Evolutionary conservation across 2,329 filamentous ascomycete species (phyloP).

Genomic region (Esteya vermicola): DNA sequence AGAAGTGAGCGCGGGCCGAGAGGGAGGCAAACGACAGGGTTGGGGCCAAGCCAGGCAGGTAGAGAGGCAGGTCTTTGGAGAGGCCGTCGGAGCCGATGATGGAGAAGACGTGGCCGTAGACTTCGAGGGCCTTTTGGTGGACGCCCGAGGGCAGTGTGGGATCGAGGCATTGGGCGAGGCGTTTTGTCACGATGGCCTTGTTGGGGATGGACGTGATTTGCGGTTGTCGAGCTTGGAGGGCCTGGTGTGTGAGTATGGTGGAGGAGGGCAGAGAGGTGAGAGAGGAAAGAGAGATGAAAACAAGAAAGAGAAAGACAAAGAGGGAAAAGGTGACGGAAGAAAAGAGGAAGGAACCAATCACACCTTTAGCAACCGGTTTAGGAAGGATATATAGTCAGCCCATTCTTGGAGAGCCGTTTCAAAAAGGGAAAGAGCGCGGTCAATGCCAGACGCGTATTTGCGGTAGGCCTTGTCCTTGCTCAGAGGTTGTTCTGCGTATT

Average conservation of each 20-base stretch:
- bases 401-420: slow-evolving; percentile 93
- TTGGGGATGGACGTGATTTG: slow-evolving; percentile 62
- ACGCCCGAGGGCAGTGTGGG: slow-evolving; percentile 88
- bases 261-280: neutral
- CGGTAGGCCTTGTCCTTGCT: slow-evolving; percentile 59
- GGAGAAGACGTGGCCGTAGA: slow-evolving; percentile 80
- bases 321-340: no score
- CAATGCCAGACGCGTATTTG: slow-evolving; percentile 78
- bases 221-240: slow-evolving; percentile 72
- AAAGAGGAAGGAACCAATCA: neutral
- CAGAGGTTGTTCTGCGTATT: slow-evolving; percentile 34
- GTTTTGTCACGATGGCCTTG: slow-evolving; percentile 72
- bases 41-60: slow-evolving; percentile 76
- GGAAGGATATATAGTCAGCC: slow-evolving; percentile 97
- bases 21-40: slow-evolving; percentile 91
- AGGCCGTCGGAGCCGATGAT: slow-evolving; percentile 71
- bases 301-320: neutral
- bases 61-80: slow-evolving; percentile 69
- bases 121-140: slow-evolving; percentile 91
- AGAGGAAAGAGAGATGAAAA: neutral
- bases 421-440: slow-evolving; percentile 77
- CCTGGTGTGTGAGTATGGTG: slow-evolving; percentile 31
- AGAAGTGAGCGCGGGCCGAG: slow-evolving; percentile 72
- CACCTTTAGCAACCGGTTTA: slow-evolving; percentile 82
- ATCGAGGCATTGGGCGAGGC: slow-evolving; percentile 88